These are phyloP conservation scores for Cladosporium sp. DNA, from an alignment of 2,329 filamentous ascomycete genomes.

Conservation along the genomic window DNA sequence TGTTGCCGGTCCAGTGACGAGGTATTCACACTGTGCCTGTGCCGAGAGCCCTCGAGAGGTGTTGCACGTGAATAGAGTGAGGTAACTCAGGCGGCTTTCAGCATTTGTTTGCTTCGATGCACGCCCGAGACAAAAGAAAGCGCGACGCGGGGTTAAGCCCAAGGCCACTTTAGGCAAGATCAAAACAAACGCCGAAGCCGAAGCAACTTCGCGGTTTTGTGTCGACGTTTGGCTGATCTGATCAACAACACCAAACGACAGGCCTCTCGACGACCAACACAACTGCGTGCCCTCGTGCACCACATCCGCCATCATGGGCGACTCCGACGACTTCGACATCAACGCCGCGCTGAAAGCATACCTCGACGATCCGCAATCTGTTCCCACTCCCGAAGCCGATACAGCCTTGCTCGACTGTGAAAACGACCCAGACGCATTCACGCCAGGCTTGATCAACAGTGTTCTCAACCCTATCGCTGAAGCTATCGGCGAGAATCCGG, in stretches of 20 bases:
- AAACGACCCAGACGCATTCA: constrained; percentile 80
- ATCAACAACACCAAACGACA: neutral
- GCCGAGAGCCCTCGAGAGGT: neutral
- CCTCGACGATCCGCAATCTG: constrained; percentile 82
- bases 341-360: constrained; percentile 96
- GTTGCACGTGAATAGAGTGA: neutral
- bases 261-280: neutral
- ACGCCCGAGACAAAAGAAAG: neutral
- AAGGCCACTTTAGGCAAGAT: neutral
- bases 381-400: constrained; percentile 83
- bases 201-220: neutral
- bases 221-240: neutral
- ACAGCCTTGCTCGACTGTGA: constrained; percentile 83
- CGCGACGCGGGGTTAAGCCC: neutral
- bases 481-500: constrained; percentile 84
- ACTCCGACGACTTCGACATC: constrained; percentile 78
- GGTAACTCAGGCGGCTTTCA: neutral
- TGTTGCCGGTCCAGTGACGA: constrained; percentile 9
- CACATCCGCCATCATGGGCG: constrained; percentile 54
- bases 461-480: constrained; percentile 91
- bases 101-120: neutral
- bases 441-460: constrained; percentile 72
- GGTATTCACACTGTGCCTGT: constrained; percentile 12
- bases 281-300: constrained; percentile 10
- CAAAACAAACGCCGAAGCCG: neutral